Percentiles rank a stretch among this genome's conserved stretches.
Conservation (phyloP, 2,329 filamentous ascomycete genomes). For the Beauveria medogensis region DNA sequence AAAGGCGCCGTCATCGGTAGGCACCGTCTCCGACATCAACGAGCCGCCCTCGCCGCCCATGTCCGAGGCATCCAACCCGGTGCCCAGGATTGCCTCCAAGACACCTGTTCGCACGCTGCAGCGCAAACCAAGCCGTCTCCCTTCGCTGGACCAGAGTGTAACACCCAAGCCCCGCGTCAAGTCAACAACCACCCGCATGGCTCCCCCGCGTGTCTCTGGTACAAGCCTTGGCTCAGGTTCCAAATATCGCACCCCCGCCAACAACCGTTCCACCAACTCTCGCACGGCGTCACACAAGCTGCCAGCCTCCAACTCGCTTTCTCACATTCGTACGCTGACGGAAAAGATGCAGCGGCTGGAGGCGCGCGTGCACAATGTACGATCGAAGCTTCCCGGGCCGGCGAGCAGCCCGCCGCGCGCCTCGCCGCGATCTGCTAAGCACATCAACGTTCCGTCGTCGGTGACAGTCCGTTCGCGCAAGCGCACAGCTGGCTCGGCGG, state of each 20-base stretch:
- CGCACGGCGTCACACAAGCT: conserved; percentile 42
- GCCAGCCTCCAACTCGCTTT: conserved; percentile 62
- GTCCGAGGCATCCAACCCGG: conserved; percentile 68
- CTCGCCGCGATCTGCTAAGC: conserved; percentile 57
- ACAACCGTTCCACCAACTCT: conserved; percentile 44
- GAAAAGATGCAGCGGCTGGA: conserved; percentile 97
- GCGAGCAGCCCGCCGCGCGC: conserved; percentile 67
- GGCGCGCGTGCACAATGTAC: conserved; percentile 81
- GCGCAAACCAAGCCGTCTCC: conserved; percentile 42
- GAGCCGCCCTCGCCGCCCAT: conserved; percentile 92
- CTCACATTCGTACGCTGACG: conserved; percentile 87
- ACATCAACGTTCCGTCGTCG: conserved; percentile 42
- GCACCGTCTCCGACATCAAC: conserved; percentile 54
- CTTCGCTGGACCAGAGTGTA: conserved; percentile 44
- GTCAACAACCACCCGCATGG: conserved; percentile 27
- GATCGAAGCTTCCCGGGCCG: conserved; percentile 84
- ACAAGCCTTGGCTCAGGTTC: conserved; percentile 28
- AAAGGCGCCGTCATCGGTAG: conserved; percentile 49
- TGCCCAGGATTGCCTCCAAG: conserved; percentile 39
- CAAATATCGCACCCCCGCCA: conserved; percentile 38
- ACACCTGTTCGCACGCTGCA: conserved; percentile 25
- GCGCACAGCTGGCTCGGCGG: conserved; percentile 51
- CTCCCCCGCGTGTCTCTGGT: conserved; percentile 37
- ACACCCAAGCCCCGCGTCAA: conserved; percentile 52
- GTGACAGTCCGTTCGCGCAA: conserved; percentile 63